Evolutionary conservation across 2,329 filamentous ascomycete genomes (phyloP).

Genomic region (Aureobasidium sp.): DNA sequence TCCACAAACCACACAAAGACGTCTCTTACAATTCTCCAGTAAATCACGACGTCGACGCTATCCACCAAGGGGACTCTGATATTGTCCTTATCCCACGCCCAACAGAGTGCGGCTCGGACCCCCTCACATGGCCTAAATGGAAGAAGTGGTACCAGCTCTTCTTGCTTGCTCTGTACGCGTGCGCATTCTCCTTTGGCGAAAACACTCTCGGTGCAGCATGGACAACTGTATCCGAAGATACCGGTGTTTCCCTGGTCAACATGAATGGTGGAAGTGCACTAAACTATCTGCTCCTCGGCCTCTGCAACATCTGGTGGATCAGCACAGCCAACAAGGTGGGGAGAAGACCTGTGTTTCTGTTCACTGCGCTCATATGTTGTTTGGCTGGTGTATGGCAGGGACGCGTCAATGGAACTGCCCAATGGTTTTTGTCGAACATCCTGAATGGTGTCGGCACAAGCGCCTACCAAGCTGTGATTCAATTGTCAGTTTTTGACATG

Average conservation of each 20-base stretch:
- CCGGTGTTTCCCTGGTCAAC: constrained; percentile 32
- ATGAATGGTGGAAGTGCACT: constrained; percentile 37
- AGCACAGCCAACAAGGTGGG: constrained; percentile 30
- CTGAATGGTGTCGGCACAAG: constrained; percentile 31
- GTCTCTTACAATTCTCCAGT: neutral
- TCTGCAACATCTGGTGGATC: constrained; percentile 38
- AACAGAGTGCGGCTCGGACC: constrained; percentile 24
- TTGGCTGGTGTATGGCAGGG: constrained; percentile 30
- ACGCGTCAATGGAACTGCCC: constrained; percentile 22
- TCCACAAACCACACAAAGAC: too few relatives aligned
- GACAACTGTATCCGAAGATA: constrained; percentile 35
- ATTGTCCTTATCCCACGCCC: constrained; percentile 31
- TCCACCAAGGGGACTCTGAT: constrained; percentile 23
- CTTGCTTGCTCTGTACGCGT: constrained; percentile 35
- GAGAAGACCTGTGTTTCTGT: constrained; percentile 33
- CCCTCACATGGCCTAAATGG: constrained; percentile 28
- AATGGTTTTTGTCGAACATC: constrained; percentile 28
- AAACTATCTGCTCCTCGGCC: constrained; percentile 36
- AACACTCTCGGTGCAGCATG: constrained; percentile 37
- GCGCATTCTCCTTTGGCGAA: constrained; percentile 35
- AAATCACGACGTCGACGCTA: constrained; percentile 19
- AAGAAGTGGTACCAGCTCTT: constrained; percentile 37
- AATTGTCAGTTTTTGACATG: constrained; percentile 35
- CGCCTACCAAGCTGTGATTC: constrained; percentile 34
- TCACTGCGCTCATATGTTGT: constrained; percentile 29